Evolutionary conservation across 2,329 filamentous ascomycete species (phyloP), one percentile per base, ranked within the genome.

Genomic region (Neonectria neomacrospora): DNA sequence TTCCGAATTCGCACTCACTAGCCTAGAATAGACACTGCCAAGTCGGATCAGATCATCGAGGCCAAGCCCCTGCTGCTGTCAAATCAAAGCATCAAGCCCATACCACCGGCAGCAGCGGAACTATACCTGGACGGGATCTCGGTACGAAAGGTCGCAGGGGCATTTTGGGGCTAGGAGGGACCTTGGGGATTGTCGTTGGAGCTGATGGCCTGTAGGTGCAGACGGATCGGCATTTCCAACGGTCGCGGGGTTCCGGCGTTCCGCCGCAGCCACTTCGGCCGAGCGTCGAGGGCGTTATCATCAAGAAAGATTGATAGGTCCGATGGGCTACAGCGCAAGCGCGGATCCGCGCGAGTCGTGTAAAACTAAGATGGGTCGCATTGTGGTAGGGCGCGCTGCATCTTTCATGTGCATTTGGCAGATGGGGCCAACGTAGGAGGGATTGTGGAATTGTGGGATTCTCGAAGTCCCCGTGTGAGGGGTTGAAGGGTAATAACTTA

Each of bases 351-450:
- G 41, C 48, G 14, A 52, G 28, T 47, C 18, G 30, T 32, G 26
- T 11, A 34, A 26, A 37, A 14, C 53, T 37, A 47, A 50, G 58
- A 47, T 41, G n/a, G 32, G 32, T 18, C 20, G 53, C 30, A 54
- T 22, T 32, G 16, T 37, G 16, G 41, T n/a, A 48, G 23, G 22
- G 37, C n/a, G n/a, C 9, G 30, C 20, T 41, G 41, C 41, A 53
- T 57, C 58, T 50, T 51, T 62, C 48, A 58, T 56, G 54, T 58
- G 48, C 59, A 10, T 48, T 34, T 59, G 56, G 30, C 41, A 53
- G 48, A 39, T 62, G 23, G 30, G 30, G 32, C 42, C 23, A 37
- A 26, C 22, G 51, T 26, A 45, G 59, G 3, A 10, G n/a, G 8
- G n/a, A 7, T 18, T 18, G 9, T 18, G 37, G 37, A 5, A 34